Percentiles rank a stretch among this genome's conserved stretches.
Conservation (phyloP, 257 asterid species). For the Nicotiana benthamiana region DNA sequence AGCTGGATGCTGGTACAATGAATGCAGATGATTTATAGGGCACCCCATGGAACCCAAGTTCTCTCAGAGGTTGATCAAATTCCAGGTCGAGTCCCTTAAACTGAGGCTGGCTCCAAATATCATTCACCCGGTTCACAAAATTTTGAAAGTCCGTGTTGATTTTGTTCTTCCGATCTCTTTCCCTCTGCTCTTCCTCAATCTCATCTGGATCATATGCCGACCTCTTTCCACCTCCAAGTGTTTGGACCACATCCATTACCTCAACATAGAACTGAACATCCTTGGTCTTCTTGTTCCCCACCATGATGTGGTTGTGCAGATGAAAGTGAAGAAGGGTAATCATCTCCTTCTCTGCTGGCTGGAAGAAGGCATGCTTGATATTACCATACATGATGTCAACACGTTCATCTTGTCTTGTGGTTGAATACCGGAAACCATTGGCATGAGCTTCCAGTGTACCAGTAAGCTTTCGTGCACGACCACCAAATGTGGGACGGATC, state of each 20-base stretch:
- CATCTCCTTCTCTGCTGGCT: slow-evolving; percentile 32
- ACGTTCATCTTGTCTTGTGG: slow-evolving; percentile 20
- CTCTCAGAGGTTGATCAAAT: slow-evolving; percentile 27
- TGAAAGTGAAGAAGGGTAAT: slow-evolving; percentile 27
- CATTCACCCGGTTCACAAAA: slow-evolving; percentile 22
- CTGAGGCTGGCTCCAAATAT: slow-evolving; percentile 27
- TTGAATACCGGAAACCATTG: slow-evolving; percentile 23
- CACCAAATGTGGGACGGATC: slow-evolving; percentile 23
- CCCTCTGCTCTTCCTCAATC: slow-evolving; percentile 27
- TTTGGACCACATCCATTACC: slow-evolving; percentile 26
- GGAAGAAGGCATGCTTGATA: slow-evolving; percentile 27
- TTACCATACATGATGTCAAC: slow-evolving; percentile 25
- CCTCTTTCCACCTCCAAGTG: slow-evolving; percentile 22
- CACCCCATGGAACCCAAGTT: slow-evolving; percentile 29
- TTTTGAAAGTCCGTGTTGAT: slow-evolving; percentile 22
- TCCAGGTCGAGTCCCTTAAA: slow-evolving; percentile 23
- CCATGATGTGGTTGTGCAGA: slow-evolving; percentile 30
- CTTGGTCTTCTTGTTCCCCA: slow-evolving; percentile 29
- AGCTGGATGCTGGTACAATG: slow-evolving; percentile 22
- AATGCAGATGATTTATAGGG: slow-evolving; percentile 22
- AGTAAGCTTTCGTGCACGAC: slow-evolving; percentile 24
- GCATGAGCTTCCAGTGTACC: slow-evolving; percentile 23
- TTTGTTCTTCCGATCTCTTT: slow-evolving; percentile 20
- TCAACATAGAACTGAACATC: slow-evolving; percentile 34
- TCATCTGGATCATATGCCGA: slow-evolving; percentile 29